Evolutionary conservation across 2,329 filamentous ascomycete species (phyloP).

Genomic region (Trichothecium sympodiale): DNA sequence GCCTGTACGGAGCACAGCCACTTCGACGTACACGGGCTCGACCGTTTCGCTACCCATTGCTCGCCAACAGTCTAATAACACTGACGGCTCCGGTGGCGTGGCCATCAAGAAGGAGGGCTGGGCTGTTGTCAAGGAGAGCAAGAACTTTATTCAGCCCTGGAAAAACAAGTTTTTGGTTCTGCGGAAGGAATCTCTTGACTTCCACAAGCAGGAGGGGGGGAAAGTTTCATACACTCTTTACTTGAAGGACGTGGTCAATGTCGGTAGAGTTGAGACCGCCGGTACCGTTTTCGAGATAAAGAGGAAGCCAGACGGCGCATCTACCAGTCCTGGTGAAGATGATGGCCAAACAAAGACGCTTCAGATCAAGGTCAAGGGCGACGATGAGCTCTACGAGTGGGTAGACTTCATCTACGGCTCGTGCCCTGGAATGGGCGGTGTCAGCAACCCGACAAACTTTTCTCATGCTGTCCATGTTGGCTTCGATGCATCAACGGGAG

Average conservation of each 20-base stretch:
- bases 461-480: conserved; percentile 94
- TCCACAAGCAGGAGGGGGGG: conserved; percentile 81
- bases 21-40: conserved; percentile 58
- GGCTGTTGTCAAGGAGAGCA: conserved; percentile 83
- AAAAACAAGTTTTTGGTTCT: conserved; percentile 87
- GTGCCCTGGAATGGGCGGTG: conserved; percentile 93
- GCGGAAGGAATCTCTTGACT: conserved; percentile 86
- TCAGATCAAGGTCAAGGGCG: conserved; percentile 86
- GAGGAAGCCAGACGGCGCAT: conserved; percentile 56
- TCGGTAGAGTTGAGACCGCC: conserved; percentile 82
- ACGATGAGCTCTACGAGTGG: conserved; percentile 97
- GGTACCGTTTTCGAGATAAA: conserved; percentile 93
- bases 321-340: conserved; percentile 62
- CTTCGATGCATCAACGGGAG: conserved; percentile 89
- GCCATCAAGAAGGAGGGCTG: conserved; percentile 72
- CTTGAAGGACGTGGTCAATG: conserved; percentile 78
- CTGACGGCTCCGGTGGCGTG: conserved; percentile 55
- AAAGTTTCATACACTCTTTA: conserved; percentile 80
- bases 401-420: conserved; percentile 96
- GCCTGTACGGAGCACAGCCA: conserved; percentile 53
- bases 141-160: conserved; percentile 74
- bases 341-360: conserved; percentile 75
- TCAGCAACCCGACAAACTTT: conserved; percentile 98
- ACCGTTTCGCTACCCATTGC: conserved; percentile 63
- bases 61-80: conserved; percentile 48